A percentile compares a stretch with the other conserved stretches of the same genome.
Evolutionary conservation across 2,329 filamentous ascomycete species (phyloP).

Genomic region (Pseudogymnoascus sp.): DNA sequence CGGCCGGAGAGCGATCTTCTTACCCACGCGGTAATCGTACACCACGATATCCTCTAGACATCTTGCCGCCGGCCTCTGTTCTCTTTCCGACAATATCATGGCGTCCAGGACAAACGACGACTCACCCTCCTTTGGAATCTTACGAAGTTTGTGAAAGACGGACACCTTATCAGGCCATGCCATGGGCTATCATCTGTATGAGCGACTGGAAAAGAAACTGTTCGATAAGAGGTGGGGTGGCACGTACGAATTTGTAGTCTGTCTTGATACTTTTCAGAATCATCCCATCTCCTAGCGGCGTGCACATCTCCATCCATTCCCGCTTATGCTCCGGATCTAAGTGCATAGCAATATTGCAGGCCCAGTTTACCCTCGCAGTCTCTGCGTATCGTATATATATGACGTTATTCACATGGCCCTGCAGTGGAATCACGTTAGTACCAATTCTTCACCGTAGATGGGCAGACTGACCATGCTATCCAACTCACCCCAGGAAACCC

Average conservation of each 20-base stretch:
- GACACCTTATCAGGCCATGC: slow-evolving; percentile 75
- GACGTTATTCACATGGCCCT: slow-evolving; percentile 82
- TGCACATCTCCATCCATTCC: slow-evolving; percentile 65
- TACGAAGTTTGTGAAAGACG: slow-evolving; percentile 71
- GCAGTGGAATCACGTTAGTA: slow-evolving; percentile 14
- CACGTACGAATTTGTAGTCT: slow-evolving; percentile 79
- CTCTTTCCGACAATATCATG: slow-evolving; percentile 67
- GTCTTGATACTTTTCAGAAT: slow-evolving; percentile 75
- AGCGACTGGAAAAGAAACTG: neutral
- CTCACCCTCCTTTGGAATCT: slow-evolving; percentile 38
- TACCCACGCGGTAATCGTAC: slow-evolving; percentile 62
- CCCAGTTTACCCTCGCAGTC: slow-evolving; percentile 72
- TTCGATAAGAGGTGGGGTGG: neutral
- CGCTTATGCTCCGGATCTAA: slow-evolving; percentile 54
- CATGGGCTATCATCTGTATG: slow-evolving; percentile 57
- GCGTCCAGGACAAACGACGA: slow-evolving; percentile 55
- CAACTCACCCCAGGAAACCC: slow-evolving; percentile 82
- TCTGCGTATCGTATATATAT: slow-evolving; percentile 81
- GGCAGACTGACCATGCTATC: slow-evolving; percentile 50
- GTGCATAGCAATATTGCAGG: slow-evolving; percentile 59
- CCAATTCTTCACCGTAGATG: slow-evolving; percentile 13
- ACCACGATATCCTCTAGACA: slow-evolving; percentile 73
- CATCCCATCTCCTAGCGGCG: slow-evolving; percentile 59
- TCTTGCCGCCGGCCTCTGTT: slow-evolving; percentile 65
- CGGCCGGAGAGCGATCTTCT: slow-evolving; percentile 50